Evolutionary conservation across 1,139 yeast species (phyloP).

Genomic region (Scheffersomyces illinoinensis): DNA sequence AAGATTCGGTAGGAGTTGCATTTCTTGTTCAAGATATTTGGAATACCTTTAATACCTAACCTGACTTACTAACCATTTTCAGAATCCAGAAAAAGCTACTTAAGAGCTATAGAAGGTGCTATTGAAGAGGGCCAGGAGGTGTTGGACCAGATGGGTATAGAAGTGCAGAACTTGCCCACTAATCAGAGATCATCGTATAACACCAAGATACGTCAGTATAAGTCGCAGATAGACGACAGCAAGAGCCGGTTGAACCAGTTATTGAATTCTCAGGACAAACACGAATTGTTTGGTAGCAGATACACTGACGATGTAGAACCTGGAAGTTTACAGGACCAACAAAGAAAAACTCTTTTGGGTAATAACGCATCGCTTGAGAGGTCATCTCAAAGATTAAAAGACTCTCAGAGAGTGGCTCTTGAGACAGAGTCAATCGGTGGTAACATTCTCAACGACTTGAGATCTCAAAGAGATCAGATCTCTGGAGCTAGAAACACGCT

Average conservation of each 20-base stretch:
- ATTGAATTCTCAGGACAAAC: constrained; percentile 64
- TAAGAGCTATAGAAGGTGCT: constrained; percentile 64
- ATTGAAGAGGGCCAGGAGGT: constrained; percentile 79
- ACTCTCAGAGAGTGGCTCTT: constrained; percentile 85
- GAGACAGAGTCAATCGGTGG: constrained; percentile 95
- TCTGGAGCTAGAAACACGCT: constrained; percentile 80
- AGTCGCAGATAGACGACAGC: constrained; percentile 57
- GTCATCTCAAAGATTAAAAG: constrained; percentile 79
- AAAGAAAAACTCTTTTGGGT: constrained; percentile 76
- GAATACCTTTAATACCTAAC: neutral
- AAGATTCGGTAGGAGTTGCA: neutral
- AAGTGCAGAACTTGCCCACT: constrained; percentile 78
- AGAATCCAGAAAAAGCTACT: constrained; percentile 50
- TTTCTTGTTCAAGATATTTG: neutral
- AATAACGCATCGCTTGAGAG: constrained; percentile 83
- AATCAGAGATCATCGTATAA: constrained; percentile 67
- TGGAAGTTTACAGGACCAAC: constrained; percentile 57
- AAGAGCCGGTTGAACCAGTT: constrained; percentile 53
- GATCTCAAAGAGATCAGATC: constrained; percentile 93
- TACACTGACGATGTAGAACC: constrained; percentile 32
- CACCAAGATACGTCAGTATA: constrained; percentile 68
- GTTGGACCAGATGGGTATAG: constrained; percentile 77
- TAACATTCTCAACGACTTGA: constrained; percentile 80
- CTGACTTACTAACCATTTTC: neutral
- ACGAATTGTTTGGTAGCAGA: constrained; percentile 65